Evolutionary conservation across 176 grass and related monocot species (phyloP).

Genomic region (Tuctoria greenei): DNA sequence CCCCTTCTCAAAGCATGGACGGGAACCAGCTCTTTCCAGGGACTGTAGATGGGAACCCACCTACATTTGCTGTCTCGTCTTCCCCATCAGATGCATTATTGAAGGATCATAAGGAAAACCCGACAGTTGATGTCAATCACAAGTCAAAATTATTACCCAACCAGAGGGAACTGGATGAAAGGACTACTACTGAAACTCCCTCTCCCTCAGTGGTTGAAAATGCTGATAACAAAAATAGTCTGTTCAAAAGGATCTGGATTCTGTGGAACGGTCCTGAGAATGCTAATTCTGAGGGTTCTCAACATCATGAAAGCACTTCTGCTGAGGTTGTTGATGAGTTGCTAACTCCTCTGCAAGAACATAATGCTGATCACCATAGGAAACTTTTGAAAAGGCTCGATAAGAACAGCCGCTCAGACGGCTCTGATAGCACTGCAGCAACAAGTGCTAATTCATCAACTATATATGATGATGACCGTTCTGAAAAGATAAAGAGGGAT

Average conservation of each 20-base stretch:
- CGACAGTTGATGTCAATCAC: constrained; percentile 28
- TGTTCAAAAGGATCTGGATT: constrained; percentile 54
- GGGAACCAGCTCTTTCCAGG: neutral
- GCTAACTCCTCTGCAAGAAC: constrained; percentile 32
- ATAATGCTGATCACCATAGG: neutral
- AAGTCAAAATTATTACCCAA: constrained; percentile 28
- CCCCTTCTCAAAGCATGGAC: neutral
- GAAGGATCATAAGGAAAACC: constrained; percentile 29
- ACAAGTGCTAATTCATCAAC: constrained; percentile 29
- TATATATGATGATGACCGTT: constrained; percentile 17
- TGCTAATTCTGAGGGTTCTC: constrained; percentile 39
- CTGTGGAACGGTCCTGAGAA: constrained; percentile 39
- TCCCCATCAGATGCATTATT: constrained; percentile 39
- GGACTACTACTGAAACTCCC: constrained; percentile 15
- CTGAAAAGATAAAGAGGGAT: constrained; percentile 40
- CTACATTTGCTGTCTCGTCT: constrained; percentile 35
- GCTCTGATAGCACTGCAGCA: constrained; percentile 6
- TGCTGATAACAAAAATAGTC: constrained; percentile 28
- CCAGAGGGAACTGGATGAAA: constrained; percentile 39
- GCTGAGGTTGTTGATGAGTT: constrained; percentile 36
- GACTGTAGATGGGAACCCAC: constrained; percentile 15
- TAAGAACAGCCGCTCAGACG: constrained; percentile 17
- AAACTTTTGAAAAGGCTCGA: constrained; percentile 29
- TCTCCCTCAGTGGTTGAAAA: constrained; percentile 36
- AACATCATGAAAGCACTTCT: constrained; percentile 35